These are phyloP conservation scores for Haplosporangium sp. DNA, from an alignment of 371 early-diverging fungal genomes.

Conservation along the genomic window DNA sequence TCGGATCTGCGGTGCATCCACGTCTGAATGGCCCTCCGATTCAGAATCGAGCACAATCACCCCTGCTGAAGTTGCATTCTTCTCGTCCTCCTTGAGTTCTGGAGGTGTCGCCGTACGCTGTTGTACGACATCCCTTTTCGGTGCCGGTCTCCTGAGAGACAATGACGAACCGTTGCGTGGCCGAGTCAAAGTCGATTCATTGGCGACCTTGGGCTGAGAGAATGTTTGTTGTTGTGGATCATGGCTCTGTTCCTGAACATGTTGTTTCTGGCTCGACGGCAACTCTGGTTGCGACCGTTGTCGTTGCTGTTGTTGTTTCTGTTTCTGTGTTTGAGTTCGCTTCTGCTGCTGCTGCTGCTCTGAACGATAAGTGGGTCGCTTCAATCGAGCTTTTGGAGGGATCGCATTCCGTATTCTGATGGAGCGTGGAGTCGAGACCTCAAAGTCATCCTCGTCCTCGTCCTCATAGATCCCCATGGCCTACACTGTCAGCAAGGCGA, in stretches of 20 bases:
- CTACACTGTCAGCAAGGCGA: too few relatives aligned
- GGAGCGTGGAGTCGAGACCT: conserved; percentile 21
- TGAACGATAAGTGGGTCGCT: background rate
- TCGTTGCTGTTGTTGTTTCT: too few relatives aligned
- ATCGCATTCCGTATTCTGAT: conserved; percentile 10
- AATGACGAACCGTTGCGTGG: conserved; percentile 2
- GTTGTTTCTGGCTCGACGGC: too few relatives aligned
- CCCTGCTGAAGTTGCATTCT: background rate
- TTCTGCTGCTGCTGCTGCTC: background rate
- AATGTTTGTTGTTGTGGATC: background rate
- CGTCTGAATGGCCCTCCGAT: conserved; percentile 22
- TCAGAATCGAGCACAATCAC: conserved; percentile 39
- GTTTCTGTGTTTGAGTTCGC: background rate
- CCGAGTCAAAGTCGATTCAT: background rate
- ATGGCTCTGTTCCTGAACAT: too few relatives aligned
- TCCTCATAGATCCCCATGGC: conserved; percentile 13
- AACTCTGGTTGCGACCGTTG: too few relatives aligned
- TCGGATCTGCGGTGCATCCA: background rate
- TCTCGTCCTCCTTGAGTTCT: background rate
- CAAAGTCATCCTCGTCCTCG: conserved; percentile 32
- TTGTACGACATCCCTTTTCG: background rate
- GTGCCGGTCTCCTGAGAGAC: conserved; percentile 8
- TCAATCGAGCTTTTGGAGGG: background rate
- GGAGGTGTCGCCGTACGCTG: background rate
- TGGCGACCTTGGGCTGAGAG: background rate